Conservation (phyloP, 192 early-diverging fungal genomes). For the Geranomyces variabilis region DNA sequence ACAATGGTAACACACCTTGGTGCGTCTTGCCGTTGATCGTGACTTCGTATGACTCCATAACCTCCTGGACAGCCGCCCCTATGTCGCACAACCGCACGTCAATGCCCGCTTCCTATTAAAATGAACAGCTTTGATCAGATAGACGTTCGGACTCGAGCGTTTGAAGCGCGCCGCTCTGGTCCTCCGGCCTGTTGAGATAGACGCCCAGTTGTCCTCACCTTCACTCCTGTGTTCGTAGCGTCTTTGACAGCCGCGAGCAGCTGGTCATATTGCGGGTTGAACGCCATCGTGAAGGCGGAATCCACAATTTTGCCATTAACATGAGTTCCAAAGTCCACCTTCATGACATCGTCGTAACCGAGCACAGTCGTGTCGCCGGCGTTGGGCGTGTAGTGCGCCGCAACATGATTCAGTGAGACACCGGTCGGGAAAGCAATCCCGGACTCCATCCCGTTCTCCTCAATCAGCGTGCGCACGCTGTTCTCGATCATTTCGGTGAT, state of each 20-base stretch:
- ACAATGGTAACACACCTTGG: slow-evolving; percentile 52
- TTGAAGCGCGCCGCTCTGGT: too few relatives aligned
- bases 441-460: slow-evolving; percentile 82
- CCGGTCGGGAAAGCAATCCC: slow-evolving; percentile 98
- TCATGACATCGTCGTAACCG: slow-evolving; percentile 88
- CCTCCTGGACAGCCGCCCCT: slow-evolving; percentile 94
- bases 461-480: slow-evolving; percentile 83
- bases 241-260: slow-evolving; percentile 89
- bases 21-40: slow-evolving; percentile 91
- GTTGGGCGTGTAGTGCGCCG: slow-evolving; percentile 98
- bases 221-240: slow-evolving; percentile 94
- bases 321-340: slow-evolving; percentile 96
- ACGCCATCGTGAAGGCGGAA: slow-evolving; percentile 90
- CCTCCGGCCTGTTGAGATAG: background rate
- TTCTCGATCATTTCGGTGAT: slow-evolving; percentile 94
- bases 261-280: slow-evolving; percentile 86
- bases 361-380: slow-evolving; percentile 92
- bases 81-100: slow-evolving; percentile 94
- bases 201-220: slow-evolving; percentile 13
- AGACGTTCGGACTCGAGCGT: too few relatives aligned
- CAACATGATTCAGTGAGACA: slow-evolving; percentile 89
- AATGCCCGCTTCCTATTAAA: slow-evolving; percentile 83
- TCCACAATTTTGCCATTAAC: slow-evolving; percentile 93
- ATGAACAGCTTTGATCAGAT: too few relatives aligned
- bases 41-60: slow-evolving; percentile 98